phyloP scores from a whole-genome alignment of 1,284 basidiomycete genomes.

The Chalciporus piperatoides region DNA sequence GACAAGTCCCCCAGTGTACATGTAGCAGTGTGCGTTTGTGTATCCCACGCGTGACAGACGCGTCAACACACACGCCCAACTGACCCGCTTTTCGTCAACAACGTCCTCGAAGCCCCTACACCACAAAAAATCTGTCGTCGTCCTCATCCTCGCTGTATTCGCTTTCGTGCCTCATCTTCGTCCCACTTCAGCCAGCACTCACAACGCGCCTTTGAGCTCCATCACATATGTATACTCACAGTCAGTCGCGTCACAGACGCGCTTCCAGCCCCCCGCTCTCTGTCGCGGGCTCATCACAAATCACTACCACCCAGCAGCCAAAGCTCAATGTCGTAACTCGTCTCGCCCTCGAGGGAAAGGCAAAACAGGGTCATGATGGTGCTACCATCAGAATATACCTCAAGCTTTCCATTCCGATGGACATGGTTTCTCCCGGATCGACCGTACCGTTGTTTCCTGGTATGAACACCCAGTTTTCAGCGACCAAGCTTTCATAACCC shows the following conservation, averaged over 20 bases:
- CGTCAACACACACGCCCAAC: conserved; percentile 19
- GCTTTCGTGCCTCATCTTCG: not conserved
- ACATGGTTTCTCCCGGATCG: conserved; percentile 57
- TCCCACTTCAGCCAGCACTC: not conserved
- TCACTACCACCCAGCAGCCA: conserved; percentile 36
- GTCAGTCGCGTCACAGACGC: conserved; percentile 34
- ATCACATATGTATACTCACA: conserved; percentile 16
- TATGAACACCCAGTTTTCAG: conserved; percentile 26
- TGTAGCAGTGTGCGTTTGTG: conserved; percentile 1
- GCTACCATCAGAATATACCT: conserved; percentile 70
- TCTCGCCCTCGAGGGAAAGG: conserved; percentile 69
- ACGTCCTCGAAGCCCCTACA: conserved; percentile 8
- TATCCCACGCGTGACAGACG: conserved; percentile 20
- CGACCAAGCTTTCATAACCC: conserved; percentile 6
- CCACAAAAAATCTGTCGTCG: not conserved
- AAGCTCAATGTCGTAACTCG: conserved; percentile 68
- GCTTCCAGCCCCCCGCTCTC: conserved; percentile 43
- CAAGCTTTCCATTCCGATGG: conserved; percentile 69
- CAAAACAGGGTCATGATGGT: conserved; percentile 59
- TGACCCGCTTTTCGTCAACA: conserved; percentile 15
- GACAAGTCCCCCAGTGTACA: too few relatives aligned
- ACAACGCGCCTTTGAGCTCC: not conserved
- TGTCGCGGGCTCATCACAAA: conserved; percentile 34
- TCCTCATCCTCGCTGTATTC: not conserved
- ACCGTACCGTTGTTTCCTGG: conserved; percentile 72